A percentile compares a stretch with the other conserved stretches of the same genome.
Evolutionary conservation across 441 rosid genomes (phyloP).

Genomic region (Capsella rubella): DNA sequence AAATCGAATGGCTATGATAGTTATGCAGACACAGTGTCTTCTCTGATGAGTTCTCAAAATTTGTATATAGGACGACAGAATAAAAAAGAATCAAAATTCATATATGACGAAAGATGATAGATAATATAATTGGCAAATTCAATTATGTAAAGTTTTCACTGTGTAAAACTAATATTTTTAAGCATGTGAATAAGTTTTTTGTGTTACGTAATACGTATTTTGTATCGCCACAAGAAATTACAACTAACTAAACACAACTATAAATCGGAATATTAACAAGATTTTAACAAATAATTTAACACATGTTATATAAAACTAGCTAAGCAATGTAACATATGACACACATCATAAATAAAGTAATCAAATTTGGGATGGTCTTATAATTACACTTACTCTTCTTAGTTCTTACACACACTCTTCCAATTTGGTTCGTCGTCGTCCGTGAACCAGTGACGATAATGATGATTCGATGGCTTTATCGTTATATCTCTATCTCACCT

Average conservation of each 20-base stretch:
- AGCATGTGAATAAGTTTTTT: slow-evolving; percentile 33
- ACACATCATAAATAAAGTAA: neutral
- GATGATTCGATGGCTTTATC: neutral
- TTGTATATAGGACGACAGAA: neutral
- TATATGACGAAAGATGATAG: slow-evolving; percentile 11
- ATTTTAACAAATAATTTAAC: neutral
- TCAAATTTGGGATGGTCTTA: neutral
- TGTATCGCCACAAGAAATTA: slow-evolving; percentile 12
- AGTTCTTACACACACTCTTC: neutral
- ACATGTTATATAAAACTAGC: neutral
- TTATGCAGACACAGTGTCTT: slow-evolving; percentile 16
- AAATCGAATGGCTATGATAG: slow-evolving; percentile 15
- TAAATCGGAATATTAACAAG: neutral
- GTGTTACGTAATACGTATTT: neutral
- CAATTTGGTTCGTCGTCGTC: neutral
- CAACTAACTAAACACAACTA: too few species aligned
- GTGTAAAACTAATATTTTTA: neutral
- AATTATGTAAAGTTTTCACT: neutral
- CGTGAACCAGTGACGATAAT: neutral
- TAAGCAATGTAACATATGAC: neutral
- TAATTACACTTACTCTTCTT: too few species aligned
- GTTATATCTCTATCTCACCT: neutral
- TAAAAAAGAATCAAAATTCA: neutral
- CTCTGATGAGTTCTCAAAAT: slow-evolving; percentile 6
- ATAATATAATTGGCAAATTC: too few species aligned